Evolutionary conservation across 345 rosid species (phyloP).

Genomic region (Leavenworthia alabamica): DNA sequence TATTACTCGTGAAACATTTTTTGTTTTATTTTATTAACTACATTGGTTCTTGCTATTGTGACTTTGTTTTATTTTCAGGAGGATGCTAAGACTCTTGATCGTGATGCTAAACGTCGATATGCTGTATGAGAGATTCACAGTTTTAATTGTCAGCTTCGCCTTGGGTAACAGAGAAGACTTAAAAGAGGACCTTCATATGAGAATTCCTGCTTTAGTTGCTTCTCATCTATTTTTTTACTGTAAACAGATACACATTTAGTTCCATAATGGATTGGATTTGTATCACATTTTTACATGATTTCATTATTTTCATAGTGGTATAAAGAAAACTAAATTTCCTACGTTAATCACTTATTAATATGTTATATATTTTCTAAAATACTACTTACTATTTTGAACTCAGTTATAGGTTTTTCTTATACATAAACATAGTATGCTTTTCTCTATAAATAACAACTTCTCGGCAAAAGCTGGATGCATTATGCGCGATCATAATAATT

Average conservation of each 20-base stretch:
- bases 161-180: no score
- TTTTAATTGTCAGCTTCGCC: slow-evolving; percentile 5
- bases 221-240: slow-evolving; percentile 2
- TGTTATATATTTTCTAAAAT: no score
- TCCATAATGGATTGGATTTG: slow-evolving; percentile 1
- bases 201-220: neutral
- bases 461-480: no score
- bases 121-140: slow-evolving; percentile 34
- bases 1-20: slow-evolving; percentile 16
- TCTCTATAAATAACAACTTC: no score
- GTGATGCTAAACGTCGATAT: slow-evolving; percentile 57
- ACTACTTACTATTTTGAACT: no score
- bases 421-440: no score
- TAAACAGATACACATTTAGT: slow-evolving; percentile 7
- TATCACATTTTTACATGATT: slow-evolving; percentile 8
- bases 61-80: slow-evolving; percentile 41
- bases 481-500: no score
- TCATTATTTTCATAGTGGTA: neutral
- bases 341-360: no score
- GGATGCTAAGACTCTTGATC: slow-evolving; percentile 65
- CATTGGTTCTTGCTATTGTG: slow-evolving; percentile 7
- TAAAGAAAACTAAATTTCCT: neutral
- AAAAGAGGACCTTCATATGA: neutral
- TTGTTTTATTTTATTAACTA: neutral
- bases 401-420: no score